Base-by-base conservation (phyloP, 176 grass and related monocot species). In the Melocanna baccifera region DNA sequence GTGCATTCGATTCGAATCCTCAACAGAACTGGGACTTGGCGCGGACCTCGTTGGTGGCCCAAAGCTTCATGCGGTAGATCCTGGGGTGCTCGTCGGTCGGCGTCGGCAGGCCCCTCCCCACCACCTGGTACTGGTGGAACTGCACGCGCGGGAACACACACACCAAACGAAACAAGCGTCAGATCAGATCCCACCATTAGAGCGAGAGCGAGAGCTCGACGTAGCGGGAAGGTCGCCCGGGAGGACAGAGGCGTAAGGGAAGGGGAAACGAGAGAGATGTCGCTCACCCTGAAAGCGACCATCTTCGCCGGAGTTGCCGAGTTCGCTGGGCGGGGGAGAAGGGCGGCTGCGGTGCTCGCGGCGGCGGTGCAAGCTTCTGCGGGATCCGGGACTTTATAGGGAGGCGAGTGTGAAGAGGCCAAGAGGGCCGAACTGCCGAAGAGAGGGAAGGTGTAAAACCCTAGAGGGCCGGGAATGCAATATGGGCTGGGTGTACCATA, bases 31-130 rank as follows among this genome's bases (percentile, higher is more conserved):
- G 89, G 26, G 86, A 89, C 73, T 96, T 93, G 52, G 94, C 94
- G 30, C 91, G 88, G 36, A 96, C 91, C 81, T 96, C 94, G 65
- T 96, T 89, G 22, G 84, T 96, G 1, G 94, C 89, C 89, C 91
- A 96, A 9, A 96, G 91, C 81, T 94, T 94, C 89, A 97, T 97
- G 78, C 89, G 84, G 71, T 85, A 97, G 76, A 94, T 97, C 87
- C 76, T 92, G 15, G 91, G 87, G 42, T 92, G 87, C 59, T 97
- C 94, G 80, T 97, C 85, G 43, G 82, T 86, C 63, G 82, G 37
- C 16, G 89, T 87, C 28, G 94, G 87, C 30, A 97, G 85, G 5
- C 70, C 94, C 41, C 87, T 91, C 47, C 89, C 89, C 6, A 94
- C 91, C 75, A 97, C 89, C 80, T 92, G 89, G 81, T 94, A 90